A percentile compares a stretch with the other conserved stretches of the same genome.
These are phyloP conservation scores for Mucor piriformis DNA, from an alignment of 371 early-diverging fungal genomes.

Conservation along the genomic window DNA sequence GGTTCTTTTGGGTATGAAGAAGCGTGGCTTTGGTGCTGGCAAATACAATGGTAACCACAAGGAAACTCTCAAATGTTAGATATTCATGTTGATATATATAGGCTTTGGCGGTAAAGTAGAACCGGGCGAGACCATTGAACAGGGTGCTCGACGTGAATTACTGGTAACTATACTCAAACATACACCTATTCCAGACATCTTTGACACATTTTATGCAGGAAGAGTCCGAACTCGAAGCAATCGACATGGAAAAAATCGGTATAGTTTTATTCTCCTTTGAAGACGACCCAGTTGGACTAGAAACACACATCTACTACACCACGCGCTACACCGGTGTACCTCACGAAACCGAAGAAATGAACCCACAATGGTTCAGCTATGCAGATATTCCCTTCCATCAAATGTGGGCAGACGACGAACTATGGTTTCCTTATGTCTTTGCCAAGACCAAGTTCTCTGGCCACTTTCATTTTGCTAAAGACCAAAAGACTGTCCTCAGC, in stretches of 20 bases:
- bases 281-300: slow-evolving; percentile 51
- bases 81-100: slow-evolving; percentile 6
- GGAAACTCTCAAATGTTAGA: too few relatives aligned
- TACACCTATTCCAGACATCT: too few relatives aligned
- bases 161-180: slow-evolving; percentile 30
- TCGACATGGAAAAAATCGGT: slow-evolving; percentile 52
- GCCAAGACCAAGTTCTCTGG: slow-evolving; percentile 30
- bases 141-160: slow-evolving; percentile 70
- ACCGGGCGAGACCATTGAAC: slow-evolving; percentile 60
- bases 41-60: slow-evolving; percentile 60
- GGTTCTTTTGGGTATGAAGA: slow-evolving; percentile 75
- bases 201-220: slow-evolving; percentile 49
- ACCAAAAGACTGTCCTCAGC: neutral
- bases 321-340: slow-evolving; percentile 52
- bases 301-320: slow-evolving; percentile 61
- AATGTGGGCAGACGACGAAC: slow-evolving; percentile 63
- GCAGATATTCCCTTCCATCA: slow-evolving; percentile 50
- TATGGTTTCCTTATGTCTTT: slow-evolving; percentile 53
- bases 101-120: slow-evolving; percentile 80
- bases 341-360: slow-evolving; percentile 69
- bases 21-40: slow-evolving; percentile 72
- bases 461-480: slow-evolving; percentile 35
- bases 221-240: slow-evolving; percentile 60
- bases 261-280: slow-evolving; percentile 63
- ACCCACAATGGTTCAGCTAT: slow-evolving; percentile 62